A percentile compares a stretch with the other conserved stretches of the same genome.
These are phyloP conservation scores for Arachnomyces sp. DNA, from an alignment of 2,329 filamentous ascomycete species.

Conservation along the genomic window DNA sequence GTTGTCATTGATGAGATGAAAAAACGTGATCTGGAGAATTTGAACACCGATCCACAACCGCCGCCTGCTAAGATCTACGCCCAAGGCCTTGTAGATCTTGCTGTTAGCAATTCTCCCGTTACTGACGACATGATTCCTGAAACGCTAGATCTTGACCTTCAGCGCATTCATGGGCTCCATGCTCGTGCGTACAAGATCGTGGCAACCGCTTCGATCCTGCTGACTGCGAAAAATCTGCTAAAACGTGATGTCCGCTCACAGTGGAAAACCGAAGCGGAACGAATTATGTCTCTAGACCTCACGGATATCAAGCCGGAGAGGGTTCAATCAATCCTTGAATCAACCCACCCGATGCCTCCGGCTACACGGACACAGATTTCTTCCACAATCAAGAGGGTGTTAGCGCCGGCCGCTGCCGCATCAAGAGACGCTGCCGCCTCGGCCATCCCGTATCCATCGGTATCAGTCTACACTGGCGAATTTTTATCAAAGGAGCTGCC, in stretches of 20 bases:
- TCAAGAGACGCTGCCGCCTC: slow-evolving; percentile 20
- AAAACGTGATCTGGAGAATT: slow-evolving; percentile 36
- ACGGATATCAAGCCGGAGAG: slow-evolving; percentile 33
- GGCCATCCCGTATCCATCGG: slow-evolving; percentile 14
- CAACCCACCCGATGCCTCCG: slow-evolving; percentile 42
- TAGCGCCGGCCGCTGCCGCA: slow-evolving; percentile 46
- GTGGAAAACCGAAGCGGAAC: slow-evolving; percentile 55
- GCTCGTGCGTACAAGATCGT: slow-evolving; percentile 50
- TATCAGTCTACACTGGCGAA: slow-evolving; percentile 9
- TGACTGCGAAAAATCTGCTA: slow-evolving; percentile 59
- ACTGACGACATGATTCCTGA: slow-evolving; percentile 50
- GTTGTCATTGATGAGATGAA: slow-evolving; percentile 44
- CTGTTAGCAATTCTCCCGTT: slow-evolving; percentile 47
- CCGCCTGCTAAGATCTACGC: slow-evolving; percentile 45
- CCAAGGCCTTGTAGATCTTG: slow-evolving; percentile 52
- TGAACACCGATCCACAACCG: slow-evolving; percentile 29
- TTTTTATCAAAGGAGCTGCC: slow-evolving; percentile 1
- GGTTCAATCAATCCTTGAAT: slow-evolving; percentile 40
- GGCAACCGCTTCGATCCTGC: slow-evolving; percentile 53
- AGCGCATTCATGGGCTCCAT: slow-evolving; percentile 47
- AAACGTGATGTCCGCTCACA: slow-evolving; percentile 57
- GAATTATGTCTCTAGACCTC: slow-evolving; percentile 48
- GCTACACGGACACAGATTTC: slow-evolving; percentile 38
- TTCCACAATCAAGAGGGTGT: slow-evolving; percentile 44
- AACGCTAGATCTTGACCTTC: slow-evolving; percentile 51